Percentiles rank a stretch among this genome's conserved stretches.
phyloP scores from a whole-genome alignment of 106 monocot genomes.

The Phalaenopsis aphrodite region DNA sequence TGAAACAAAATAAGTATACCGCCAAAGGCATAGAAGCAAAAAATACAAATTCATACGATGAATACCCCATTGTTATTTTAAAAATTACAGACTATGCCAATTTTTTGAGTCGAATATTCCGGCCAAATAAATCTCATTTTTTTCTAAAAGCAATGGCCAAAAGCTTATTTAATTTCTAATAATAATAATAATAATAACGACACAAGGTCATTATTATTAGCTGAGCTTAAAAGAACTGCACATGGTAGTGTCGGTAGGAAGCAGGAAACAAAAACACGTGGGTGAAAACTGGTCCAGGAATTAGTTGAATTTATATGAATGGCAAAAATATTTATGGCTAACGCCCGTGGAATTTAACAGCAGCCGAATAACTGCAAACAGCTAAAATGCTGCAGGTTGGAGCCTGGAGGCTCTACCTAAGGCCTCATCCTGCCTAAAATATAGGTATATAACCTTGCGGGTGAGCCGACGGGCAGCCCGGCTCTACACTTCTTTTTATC shows the following conservation, averaged over 20 bases:
- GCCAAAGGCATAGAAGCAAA: background rate
- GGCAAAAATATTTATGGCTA: background rate
- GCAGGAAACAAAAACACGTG: background rate
- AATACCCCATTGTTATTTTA: background rate
- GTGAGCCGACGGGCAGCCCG: too few species aligned
- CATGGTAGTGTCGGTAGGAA: constrained; percentile 5
- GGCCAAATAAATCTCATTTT: background rate
- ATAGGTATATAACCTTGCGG: too few species aligned
- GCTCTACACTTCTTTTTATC: too few species aligned
- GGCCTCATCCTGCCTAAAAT: too few species aligned
- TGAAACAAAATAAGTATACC: too few species aligned
- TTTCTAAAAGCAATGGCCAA: background rate
- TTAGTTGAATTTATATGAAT: background rate
- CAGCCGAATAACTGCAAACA: background rate
- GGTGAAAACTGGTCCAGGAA: background rate
- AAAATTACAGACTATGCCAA: background rate
- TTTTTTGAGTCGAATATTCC: background rate
- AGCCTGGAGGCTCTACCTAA: too few species aligned
- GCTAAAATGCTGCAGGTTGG: too few species aligned
- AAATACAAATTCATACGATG: background rate
- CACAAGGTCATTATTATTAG: background rate
- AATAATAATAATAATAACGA: background rate
- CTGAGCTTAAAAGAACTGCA: background rate
- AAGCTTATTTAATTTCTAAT: background rate
- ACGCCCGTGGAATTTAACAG: background rate